Evolutionary conservation across 208 protist genomes (phyloP).

Genomic region (Acanthamoeba comandoni): DNA sequence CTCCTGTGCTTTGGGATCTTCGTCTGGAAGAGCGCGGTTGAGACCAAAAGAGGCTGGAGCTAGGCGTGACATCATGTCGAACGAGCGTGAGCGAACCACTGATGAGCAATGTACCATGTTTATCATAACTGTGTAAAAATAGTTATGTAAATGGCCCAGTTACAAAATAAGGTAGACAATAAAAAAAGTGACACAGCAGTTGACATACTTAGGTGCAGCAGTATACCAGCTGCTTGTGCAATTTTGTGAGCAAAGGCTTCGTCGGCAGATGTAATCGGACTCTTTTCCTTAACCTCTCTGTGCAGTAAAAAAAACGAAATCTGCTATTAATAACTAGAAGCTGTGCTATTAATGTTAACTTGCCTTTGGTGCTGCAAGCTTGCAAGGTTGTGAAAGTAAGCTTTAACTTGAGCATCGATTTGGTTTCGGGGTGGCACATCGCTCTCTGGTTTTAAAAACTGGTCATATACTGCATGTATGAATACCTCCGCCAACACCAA

Average conservation of each 20-base stretch:
- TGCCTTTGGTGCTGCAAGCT: not conserved
- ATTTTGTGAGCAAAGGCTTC: not conserved
- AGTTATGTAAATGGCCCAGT: not conserved
- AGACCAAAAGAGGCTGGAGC: constrained; percentile 8
- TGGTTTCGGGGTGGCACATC: not conserved
- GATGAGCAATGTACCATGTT: not conserved
- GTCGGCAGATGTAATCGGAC: not conserved
- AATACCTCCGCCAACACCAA: not conserved
- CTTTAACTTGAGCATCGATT: constrained; percentile 8
- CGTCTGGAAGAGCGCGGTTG: not conserved
- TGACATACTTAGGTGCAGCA: constrained; percentile 9
- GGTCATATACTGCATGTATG: constrained; percentile 17
- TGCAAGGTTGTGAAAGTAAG: constrained; percentile 20
- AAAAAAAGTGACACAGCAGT: constrained; percentile 22
- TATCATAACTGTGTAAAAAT: not conserved
- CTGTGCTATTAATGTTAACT: not conserved
- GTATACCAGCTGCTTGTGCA: not conserved
- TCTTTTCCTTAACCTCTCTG: too few species aligned
- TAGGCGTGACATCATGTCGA: not conserved
- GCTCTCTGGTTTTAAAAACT: constrained; percentile 14
- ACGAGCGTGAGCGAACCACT: not conserved
- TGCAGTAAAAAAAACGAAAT: too few species aligned
- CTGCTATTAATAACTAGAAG: not conserved
- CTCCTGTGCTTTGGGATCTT: not conserved
- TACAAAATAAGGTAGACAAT: not conserved